Evolutionary conservation across 2,329 filamentous ascomycete species (phyloP).

Genomic region (Phyllosticta citribraziliensis): DNA sequence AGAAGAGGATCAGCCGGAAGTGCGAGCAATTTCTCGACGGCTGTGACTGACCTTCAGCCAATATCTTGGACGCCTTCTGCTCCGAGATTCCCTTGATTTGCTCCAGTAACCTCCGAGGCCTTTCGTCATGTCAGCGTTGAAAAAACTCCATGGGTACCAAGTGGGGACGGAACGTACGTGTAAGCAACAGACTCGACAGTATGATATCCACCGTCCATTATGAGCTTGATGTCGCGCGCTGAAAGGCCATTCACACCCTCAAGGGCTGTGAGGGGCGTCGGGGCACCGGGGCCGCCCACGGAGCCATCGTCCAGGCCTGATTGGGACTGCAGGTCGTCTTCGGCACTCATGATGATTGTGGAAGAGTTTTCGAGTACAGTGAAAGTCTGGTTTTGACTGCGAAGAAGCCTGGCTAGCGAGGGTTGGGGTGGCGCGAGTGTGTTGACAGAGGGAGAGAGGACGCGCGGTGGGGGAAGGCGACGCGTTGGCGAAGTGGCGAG

Average conservation of each 20-base stretch:
- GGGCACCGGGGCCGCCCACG: constrained; percentile 78
- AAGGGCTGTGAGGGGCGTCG: constrained; percentile 73
- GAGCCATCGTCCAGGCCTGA: constrained; percentile 58
- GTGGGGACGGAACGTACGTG: constrained; percentile 49
- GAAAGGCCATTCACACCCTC: constrained; percentile 85
- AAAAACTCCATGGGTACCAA: neutral
- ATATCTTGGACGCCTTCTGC: constrained; percentile 85
- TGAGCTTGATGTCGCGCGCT: constrained; percentile 88
- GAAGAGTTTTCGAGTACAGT: neutral
- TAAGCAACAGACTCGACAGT: constrained; percentile 96
- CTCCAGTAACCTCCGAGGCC: constrained; percentile 65
- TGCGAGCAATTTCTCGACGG: neutral
- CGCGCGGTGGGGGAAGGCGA: constrained; percentile 1
- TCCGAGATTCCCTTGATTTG: constrained; percentile 98
- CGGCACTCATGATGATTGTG: constrained; percentile 36
- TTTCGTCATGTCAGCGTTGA: constrained; percentile 25
- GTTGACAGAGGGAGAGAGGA: neutral
- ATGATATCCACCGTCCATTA: constrained; percentile 86
- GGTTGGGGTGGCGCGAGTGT: neutral
- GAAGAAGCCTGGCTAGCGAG: neutral
- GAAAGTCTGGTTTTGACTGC: neutral
- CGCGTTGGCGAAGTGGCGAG: constrained; percentile 2
- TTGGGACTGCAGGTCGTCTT: constrained; percentile 50
- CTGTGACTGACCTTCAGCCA: constrained; percentile 66
- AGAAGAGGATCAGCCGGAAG: constrained; percentile 10